Evolutionary conservation across 2,329 filamentous ascomycete genomes (phyloP), one percentile per base, ranked within the genome.

Genomic region (Diatrype stigma): DNA sequence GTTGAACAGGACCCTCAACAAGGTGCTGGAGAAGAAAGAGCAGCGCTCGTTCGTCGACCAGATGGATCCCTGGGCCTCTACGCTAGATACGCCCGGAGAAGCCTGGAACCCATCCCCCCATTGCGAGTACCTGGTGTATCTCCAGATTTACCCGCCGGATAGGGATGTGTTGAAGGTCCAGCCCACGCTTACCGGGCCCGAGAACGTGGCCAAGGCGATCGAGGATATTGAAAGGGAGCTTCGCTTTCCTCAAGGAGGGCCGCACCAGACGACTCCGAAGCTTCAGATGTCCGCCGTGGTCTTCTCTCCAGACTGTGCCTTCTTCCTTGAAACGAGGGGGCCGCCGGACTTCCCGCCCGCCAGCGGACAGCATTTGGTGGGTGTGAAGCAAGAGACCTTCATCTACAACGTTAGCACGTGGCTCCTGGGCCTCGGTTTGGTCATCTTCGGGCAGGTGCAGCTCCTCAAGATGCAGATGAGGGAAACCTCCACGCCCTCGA

Each of bases 81-180:
- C 82, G 49, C 72, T 84, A 3, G 81, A 87, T 54, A 82, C 76
- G 6, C 71, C 78, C 11, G 77, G 80, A 21, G 85, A 87, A 54
- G 72, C 78, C 11, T 75, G 73, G 51, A 78, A 79, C 52, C 80
- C 83, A 17, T 70, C 79, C 32, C 90, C 90, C 0, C 87, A 89
- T 60, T 99, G 94, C 76, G 94, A 99, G 69, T 90, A 90, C 63
- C 74, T 99, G 46, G 73, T 96, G 49, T 97, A 92, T 67, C 74
- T 93, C 28, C 94, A 97, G 66, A 78, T 93, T 38, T 79, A 87
- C 55, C 81, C 83, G 2, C 68, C 79, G 3, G 69, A 76, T 45
- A 66, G 67, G 12, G 60, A 67, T 8, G 63, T 67, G 19, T 55
- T 74, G 21, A 61, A 67, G 48, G 61, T 69, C 21, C 52, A 65